These are phyloP conservation scores for Stylonectria norvegica DNA, from an alignment of 2,329 filamentous ascomycete species.

Conservation along the genomic window DNA sequence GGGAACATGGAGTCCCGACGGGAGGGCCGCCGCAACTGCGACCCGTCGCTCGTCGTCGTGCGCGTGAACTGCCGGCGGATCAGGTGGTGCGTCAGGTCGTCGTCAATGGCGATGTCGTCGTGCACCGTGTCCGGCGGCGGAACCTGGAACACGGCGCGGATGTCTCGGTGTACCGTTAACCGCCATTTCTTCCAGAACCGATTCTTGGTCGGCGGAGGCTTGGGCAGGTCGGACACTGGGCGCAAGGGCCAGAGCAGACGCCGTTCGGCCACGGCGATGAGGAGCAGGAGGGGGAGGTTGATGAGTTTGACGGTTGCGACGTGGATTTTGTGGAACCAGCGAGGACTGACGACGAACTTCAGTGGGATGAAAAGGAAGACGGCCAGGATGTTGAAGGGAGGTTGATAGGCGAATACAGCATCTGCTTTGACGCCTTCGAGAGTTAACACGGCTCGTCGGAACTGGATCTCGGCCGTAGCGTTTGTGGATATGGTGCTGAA, in stretches of 20 bases:
- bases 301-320: constrained; percentile 70
- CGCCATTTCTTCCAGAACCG: constrained; percentile 66
- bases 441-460: constrained; percentile 74
- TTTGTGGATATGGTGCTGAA: constrained; percentile 76
- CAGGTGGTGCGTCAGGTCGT: constrained; percentile 55
- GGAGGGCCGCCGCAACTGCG: constrained; percentile 32
- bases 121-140: constrained; percentile 61
- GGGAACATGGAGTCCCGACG: constrained; percentile 58
- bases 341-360: constrained; percentile 71
- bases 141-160: constrained; percentile 70
- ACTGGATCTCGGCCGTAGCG: constrained; percentile 79
- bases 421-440: constrained; percentile 85
- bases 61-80: constrained; percentile 55
- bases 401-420: constrained; percentile 76
- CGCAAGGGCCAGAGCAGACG: constrained; percentile 57
- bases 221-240: constrained; percentile 15
- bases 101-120: constrained; percentile 56
- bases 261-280: constrained; percentile 70
- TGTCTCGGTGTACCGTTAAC: constrained; percentile 68
- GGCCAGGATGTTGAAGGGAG: constrained; percentile 79
- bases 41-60: constrained; percentile 37
- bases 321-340: constrained; percentile 90
- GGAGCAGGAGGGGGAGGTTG: constrained; percentile 70
- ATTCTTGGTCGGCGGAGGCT: constrained; percentile 27
- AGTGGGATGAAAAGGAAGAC: constrained; percentile 71